These are phyloP conservation scores for Buxus sempervirens DNA, from an alignment of 164 flowering plant species.

Conservation along the genomic window DNA sequence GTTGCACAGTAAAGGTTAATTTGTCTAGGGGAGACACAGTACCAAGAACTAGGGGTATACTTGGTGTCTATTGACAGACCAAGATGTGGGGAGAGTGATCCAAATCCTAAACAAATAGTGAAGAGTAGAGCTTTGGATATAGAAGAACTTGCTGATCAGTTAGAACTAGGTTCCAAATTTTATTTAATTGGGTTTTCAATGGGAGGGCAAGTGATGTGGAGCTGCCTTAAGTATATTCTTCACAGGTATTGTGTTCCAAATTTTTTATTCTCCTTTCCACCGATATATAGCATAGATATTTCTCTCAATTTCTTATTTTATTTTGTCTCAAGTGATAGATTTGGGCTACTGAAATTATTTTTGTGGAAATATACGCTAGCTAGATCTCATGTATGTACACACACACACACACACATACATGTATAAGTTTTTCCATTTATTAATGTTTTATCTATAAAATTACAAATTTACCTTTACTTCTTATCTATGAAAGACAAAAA, in stretches of 20 bases:
- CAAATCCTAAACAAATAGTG: constrained; percentile 45
- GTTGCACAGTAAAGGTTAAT: no score
- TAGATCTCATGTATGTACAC: no score
- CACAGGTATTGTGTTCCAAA: constrained; percentile 45
- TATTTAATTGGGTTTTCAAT: constrained; percentile 58
- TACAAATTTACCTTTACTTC: no score
- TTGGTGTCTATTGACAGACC: constrained; percentile 65
- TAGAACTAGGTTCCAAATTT: constrained; percentile 57
- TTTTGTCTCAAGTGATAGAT: constrained; percentile 3
- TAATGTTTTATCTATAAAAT: no score
- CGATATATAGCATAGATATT: no score
- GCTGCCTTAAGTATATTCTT: constrained; percentile 69
- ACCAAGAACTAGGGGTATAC: constrained; percentile 52
- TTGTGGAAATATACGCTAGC: no score
- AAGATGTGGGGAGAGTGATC: constrained; percentile 84
- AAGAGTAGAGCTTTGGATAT: constrained; percentile 62
- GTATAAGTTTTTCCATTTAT: no score
- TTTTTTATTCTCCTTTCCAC: background rate
- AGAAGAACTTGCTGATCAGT: constrained; percentile 72
- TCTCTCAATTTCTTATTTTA: background rate
- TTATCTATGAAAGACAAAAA: no score
- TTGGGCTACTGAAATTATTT: no score
- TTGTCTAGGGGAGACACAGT: no score
- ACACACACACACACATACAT: no score
- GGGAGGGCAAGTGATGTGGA: constrained; percentile 64